Conservation (phyloP, 2,329 filamentous ascomycete genomes). For the Fusarium dlaminii region DNA sequence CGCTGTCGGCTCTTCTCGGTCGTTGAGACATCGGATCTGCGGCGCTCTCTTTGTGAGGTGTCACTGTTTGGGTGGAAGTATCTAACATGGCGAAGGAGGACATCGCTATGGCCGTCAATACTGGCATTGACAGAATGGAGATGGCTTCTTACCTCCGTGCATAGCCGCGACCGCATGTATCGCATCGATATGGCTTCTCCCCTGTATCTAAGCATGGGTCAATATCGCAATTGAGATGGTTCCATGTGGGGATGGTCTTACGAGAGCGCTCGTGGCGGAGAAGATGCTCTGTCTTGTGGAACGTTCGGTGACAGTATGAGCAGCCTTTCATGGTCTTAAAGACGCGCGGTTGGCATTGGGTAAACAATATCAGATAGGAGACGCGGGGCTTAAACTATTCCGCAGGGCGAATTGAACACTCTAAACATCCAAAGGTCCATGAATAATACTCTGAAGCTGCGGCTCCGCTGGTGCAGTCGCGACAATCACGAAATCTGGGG, state of each 20-base stretch:
- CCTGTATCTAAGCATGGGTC: constrained; percentile 17
- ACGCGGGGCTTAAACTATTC: background rate
- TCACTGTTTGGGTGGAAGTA: background rate
- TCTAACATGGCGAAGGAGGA: background rate
- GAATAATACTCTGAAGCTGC: background rate
- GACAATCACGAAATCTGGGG: background rate
- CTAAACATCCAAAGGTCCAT: background rate
- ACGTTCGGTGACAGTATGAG: background rate
- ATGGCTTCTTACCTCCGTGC: background rate
- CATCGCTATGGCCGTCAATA: background rate
- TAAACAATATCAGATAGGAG: background rate
- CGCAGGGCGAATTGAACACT: background rate
- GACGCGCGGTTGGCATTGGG: background rate
- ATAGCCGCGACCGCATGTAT: background rate
- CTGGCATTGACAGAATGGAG: rapidly evolving
- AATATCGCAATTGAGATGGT: background rate
- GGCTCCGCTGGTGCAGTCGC: background rate
- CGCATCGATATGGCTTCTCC: constrained; percentile 25
- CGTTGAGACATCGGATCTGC: background rate
- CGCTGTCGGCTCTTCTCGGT: background rate
- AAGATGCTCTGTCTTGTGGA: constrained; percentile 1
- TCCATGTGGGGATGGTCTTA: background rate
- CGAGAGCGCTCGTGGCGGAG: background rate
- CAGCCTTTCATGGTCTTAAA: background rate
- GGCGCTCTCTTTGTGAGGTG: background rate